Percentiles rank a stretch among this genome's conserved stretches.
Evolutionary conservation across 306 rosid genomes (phyloP).

Genomic region (Ormosia semicastrata): DNA sequence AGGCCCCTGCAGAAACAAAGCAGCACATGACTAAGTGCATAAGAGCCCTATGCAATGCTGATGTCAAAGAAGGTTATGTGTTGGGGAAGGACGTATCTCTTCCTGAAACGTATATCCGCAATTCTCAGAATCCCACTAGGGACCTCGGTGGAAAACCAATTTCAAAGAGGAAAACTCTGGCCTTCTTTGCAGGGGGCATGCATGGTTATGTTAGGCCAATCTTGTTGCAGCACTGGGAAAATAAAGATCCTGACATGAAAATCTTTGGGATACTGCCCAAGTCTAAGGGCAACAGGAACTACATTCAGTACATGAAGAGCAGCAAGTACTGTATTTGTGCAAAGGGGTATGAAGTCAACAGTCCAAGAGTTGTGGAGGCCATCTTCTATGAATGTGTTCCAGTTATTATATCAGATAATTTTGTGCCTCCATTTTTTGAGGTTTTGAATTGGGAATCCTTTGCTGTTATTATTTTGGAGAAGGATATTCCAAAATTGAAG

Average conservation of each 20-base stretch:
- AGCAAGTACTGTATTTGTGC: constrained; percentile 96
- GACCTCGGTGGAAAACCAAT: constrained; percentile 62
- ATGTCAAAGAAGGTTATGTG: constrained; percentile 73
- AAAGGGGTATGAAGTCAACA: constrained; percentile 88
- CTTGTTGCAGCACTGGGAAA: constrained; percentile 77
- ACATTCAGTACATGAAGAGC: constrained; percentile 73
- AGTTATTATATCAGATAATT: constrained; percentile 82
- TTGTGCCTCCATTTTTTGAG: constrained; percentile 85
- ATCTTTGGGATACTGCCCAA: constrained; percentile 59
- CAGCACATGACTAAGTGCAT: constrained; percentile 58
- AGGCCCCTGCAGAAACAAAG: constrained; percentile 85
- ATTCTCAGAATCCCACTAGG: constrained; percentile 46
- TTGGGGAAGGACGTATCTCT: constrained; percentile 87
- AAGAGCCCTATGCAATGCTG: constrained; percentile 87
- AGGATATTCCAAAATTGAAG: constrained; percentile 83
- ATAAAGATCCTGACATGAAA: constrained; percentile 92
- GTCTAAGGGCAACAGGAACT: constrained; percentile 54
- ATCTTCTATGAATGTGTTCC: constrained; percentile 86
- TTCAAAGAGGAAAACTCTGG: constrained; percentile 61
- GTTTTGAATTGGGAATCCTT: constrained; percentile 88
- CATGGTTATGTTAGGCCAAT: constrained; percentile 84
- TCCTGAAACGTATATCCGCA: constrained; percentile 68
- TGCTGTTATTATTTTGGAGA: constrained; percentile 78
- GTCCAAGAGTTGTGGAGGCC: constrained; percentile 95
- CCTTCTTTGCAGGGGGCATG: constrained; percentile 84